Percentiles rank a stretch among this genome's conserved stretches.
phyloP scores from a whole-genome alignment of 2,329 filamentous ascomycete genomes.

The Neofusicoccum ribis region DNA sequence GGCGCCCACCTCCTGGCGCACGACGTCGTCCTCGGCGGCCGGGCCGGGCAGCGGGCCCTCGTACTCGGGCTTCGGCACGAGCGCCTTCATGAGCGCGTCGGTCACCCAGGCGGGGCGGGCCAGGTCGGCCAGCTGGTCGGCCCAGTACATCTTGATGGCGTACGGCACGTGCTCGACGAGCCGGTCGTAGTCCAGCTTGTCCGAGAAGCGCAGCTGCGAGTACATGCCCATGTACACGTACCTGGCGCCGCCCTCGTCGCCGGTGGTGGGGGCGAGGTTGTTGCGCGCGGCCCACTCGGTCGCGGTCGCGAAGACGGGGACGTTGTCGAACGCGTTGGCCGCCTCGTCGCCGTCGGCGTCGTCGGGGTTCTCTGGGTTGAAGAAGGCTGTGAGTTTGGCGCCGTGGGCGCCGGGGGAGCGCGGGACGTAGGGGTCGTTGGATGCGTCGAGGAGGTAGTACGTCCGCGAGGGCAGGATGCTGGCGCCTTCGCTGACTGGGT shows the following conservation, averaged over 20 bases:
- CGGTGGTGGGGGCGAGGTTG: neutral
- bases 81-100: slow-evolving; percentile 40
- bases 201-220: slow-evolving; percentile 45
- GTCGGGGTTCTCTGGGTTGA: slow-evolving; percentile 38
- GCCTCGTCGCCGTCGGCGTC: slow-evolving; percentile 28
- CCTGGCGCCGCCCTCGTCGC: slow-evolving; percentile 9
- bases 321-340: slow-evolving; percentile 34
- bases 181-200: slow-evolving; percentile 46
- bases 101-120: slow-evolving; percentile 46
- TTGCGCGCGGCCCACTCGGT: neutral
- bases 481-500: slow-evolving; percentile 24
- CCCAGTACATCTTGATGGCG: slow-evolving; percentile 42
- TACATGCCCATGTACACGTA: slow-evolving; percentile 51
- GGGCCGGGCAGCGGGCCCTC: slow-evolving; percentile 34
- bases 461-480: slow-evolving; percentile 35
- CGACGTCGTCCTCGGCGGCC: slow-evolving; percentile 24
- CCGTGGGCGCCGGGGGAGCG: slow-evolving; percentile 43
- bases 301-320: slow-evolving; percentile 44
- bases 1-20: slow-evolving; percentile 32
- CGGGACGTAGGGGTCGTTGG: slow-evolving; percentile 45
- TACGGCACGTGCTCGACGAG: slow-evolving; percentile 40
- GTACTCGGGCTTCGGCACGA: slow-evolving; percentile 46
- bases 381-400: slow-evolving; percentile 49
- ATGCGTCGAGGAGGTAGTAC: slow-evolving; percentile 44
- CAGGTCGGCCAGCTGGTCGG: slow-evolving; percentile 36